Base-by-base conservation (phyloP, 2,329 filamentous ascomycete species). In the Colletotrichum navitas region DNA sequence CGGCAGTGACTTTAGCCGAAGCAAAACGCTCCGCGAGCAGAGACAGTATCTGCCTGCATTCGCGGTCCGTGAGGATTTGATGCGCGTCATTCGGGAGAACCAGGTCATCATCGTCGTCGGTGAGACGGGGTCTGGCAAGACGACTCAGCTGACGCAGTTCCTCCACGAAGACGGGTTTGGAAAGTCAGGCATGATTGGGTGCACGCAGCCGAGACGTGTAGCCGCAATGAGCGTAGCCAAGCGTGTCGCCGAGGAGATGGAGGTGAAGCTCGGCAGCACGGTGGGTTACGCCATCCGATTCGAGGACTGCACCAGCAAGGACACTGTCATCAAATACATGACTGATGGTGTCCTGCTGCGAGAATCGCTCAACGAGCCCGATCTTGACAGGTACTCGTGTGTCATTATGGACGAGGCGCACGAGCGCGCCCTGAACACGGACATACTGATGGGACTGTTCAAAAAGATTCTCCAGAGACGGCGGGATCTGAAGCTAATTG, bases 361-460 rank as follows among this genome's bases (percentile, higher is more conserved):
- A 83, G 97, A 99, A 78, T 98, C 94, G 7, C 86, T 99, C 14
- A 95, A 94, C 71, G 95, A 98, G 80, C 90, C 92, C 8, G 95
- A 99, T 80, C 86, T 99, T 56, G 96, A 98, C 81, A 93, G 94
- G 74, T 99, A 99, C 80, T 97, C 95, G 18, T 98, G 95, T 80
- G 94, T 99, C 77, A 99, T 99, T 81, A 99, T 99, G 96, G 96
- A 99, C 79, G 96, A 99, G 84, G 97, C 96, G 5, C 96, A 99
- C 87, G 96, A 99, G 82, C 90, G 96, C 80, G 95, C 96, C 1
- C 84, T 99, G 61, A 98, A 99, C 78, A 99, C 96, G 0, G 96
- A 99, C 80, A 95, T 99, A 24, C 84, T 99, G 18, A 97, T 99
- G 93, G 96, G 96, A 0, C 84, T 99, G 36, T 95, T 99, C 84